Evolutionary conservation across 306 rosid species (phyloP).

Genomic region (Lupinus albus): DNA sequence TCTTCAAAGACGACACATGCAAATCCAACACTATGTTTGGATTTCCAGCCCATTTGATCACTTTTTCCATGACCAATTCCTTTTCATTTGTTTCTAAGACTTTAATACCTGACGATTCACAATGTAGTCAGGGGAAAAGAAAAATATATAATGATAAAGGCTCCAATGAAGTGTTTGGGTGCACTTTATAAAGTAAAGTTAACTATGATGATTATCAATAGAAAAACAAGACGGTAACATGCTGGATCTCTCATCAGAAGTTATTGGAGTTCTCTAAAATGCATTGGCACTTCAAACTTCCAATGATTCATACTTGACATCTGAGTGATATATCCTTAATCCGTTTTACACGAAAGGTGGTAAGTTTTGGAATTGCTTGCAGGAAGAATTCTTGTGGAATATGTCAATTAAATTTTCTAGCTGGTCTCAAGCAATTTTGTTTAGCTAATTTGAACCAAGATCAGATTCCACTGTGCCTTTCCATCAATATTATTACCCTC

Average conservation of each 20-base stretch:
- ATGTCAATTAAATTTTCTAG: neutral
- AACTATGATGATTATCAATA: neutral
- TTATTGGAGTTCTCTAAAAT: slow-evolving; percentile 17
- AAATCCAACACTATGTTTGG: slow-evolving; percentile 69
- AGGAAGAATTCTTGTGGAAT: slow-evolving; percentile 12
- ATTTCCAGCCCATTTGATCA: slow-evolving; percentile 86
- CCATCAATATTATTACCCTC: slow-evolving; percentile 1
- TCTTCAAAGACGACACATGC: slow-evolving; percentile 54
- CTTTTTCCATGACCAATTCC: slow-evolving; percentile 80
- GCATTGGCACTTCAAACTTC: slow-evolving; percentile 1
- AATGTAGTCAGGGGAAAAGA: slow-evolving; percentile 12
- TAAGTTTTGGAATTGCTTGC: neutral
- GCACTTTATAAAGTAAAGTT: neutral
- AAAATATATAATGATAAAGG: neutral
- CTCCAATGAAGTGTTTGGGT: neutral
- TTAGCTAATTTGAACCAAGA: neutral
- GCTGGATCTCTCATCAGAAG: slow-evolving; percentile 11
- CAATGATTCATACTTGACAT: slow-evolving; percentile 7
- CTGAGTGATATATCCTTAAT: slow-evolving; percentile 1
- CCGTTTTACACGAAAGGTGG: neutral
- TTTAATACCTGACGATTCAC: slow-evolving; percentile 66
- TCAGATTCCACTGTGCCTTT: neutral
- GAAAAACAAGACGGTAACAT: neutral
- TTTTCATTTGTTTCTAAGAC: slow-evolving; percentile 79
- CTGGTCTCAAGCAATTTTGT: neutral